Conservation (phyloP, 208 protist species). For the Trypanosoma lewisi region DNA sequence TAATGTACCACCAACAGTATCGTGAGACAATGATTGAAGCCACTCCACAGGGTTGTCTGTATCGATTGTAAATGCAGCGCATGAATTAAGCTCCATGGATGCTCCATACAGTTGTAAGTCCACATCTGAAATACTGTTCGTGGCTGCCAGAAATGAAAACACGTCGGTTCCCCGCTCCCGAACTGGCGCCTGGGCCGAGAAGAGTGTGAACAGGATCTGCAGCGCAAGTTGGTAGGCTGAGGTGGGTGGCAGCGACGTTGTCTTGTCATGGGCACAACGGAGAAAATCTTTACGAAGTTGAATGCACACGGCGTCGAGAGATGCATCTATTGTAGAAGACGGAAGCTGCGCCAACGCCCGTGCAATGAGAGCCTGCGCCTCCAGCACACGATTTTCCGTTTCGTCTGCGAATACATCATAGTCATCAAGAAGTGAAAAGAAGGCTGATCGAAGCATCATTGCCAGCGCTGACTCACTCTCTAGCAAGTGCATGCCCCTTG, state of each 20-base stretch:
- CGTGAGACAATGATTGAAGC: conserved; percentile 35
- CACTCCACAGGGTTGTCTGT: conserved; percentile 69
- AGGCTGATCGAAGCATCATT: conserved; percentile 46
- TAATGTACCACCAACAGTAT: conserved; percentile 2
- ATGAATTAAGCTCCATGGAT: conserved; percentile 13
- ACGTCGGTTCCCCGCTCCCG: conserved; percentile 26
- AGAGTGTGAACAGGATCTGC: conserved; percentile 70
- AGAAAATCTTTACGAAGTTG: conserved; percentile 16
- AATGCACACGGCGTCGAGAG: conserved; percentile 40
- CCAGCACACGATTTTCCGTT: conserved; percentile 49
- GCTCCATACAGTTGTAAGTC: background rate
- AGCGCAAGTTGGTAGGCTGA: conserved; percentile 67
- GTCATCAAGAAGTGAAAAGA: conserved; percentile 48
- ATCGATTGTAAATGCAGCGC: conserved; percentile 37
- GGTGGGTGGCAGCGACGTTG: conserved; percentile 8
- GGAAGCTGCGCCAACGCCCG: conserved; percentile 67
- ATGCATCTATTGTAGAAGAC: conserved; percentile 44
- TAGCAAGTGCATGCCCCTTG: conserved; percentile 43
- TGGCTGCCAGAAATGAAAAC: conserved; percentile 12
- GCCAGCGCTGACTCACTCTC: conserved; percentile 43
- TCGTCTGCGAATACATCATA: conserved; percentile 48
- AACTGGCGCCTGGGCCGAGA: conserved; percentile 60
- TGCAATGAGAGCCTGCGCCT: conserved; percentile 64
- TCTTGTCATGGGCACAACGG: background rate
- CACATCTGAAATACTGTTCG: conserved; percentile 18